Percentiles rank a stretch among this genome's conserved stretches.
These are phyloP conservation scores for Blastobotrys capitulatus DNA, from an alignment of 1,139 yeast genomes.

Conservation along the genomic window DNA sequence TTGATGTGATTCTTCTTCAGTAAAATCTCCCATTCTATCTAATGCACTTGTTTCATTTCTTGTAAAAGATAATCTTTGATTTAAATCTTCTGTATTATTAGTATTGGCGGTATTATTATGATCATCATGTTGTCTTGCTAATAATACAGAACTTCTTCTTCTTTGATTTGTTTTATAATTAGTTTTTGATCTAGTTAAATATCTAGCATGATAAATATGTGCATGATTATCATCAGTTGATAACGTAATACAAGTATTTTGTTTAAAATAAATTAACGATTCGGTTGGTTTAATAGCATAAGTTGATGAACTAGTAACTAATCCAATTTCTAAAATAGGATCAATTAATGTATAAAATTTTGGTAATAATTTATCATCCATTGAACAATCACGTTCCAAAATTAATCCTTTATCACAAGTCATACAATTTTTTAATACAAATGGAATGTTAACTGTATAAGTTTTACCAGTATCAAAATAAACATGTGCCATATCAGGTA, in stretches of 20 bases:
- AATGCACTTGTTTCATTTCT: slow-evolving; percentile 19
- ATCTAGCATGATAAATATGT: slow-evolving; percentile 26
- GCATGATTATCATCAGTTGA: slow-evolving; percentile 18
- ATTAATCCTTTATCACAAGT: slow-evolving; percentile 62
- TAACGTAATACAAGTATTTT: slow-evolving; percentile 27
- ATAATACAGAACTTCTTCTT: slow-evolving; percentile 19
- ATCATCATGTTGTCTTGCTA: slow-evolving; percentile 12
- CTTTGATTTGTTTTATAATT: slow-evolving; percentile 15
- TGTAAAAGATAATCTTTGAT: slow-evolving; percentile 20
- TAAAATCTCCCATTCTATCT: slow-evolving; percentile 20
- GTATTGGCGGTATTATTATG: not conserved
- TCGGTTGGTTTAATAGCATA: slow-evolving; percentile 59
- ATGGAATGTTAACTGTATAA: slow-evolving; percentile 59
- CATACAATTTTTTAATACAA: slow-evolving; percentile 49
- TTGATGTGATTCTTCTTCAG: slow-evolving; percentile 13
- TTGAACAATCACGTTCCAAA: slow-evolving; percentile 43
- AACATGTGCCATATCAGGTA: slow-evolving; percentile 37
- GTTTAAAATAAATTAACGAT: slow-evolving; percentile 36
- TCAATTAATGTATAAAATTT: slow-evolving; percentile 60
- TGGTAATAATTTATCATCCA: slow-evolving; percentile 22
- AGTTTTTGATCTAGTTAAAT: slow-evolving; percentile 17
- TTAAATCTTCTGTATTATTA: slow-evolving; percentile 13
- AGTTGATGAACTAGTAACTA: slow-evolving; percentile 64
- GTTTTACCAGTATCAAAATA: slow-evolving; percentile 55
- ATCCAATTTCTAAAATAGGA: slow-evolving; percentile 63